Base-by-base conservation (phyloP, 192 early-diverging fungal genomes). In the Chytriomyces sp. region DNA sequence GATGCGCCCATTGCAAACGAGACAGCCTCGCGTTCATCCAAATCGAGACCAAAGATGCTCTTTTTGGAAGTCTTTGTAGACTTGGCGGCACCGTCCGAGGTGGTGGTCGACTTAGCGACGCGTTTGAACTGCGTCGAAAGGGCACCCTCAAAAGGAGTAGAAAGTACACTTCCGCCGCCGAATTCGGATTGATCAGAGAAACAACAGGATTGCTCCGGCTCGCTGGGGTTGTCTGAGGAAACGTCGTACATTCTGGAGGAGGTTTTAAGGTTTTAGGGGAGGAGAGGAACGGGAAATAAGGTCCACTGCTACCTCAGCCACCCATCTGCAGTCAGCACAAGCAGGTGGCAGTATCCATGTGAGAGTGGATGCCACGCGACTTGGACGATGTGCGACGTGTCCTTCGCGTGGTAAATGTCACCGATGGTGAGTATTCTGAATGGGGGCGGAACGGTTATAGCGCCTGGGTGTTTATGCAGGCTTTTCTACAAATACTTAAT, bases 161-260 rank as follows among this genome's bases (percentile, higher is more conserved):
- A n/a, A n/a, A n/a, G n/a, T n/a, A n/a, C n/a, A n/a, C n/a, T n/a
- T n/a, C n/a, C n/a, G n/a, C n/a, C n/a, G n/a, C n/a, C n/a, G n/a
- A n/a, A 70, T 26, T 34, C 57, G 28, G 33, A 39, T 32, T 70
- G 68, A 25, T 63, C 73, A 39, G 63, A 59, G 39, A 74, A 74
- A 10, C 36, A 64, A 32, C 32, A 72, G n/a, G 32, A 0, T 39
- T 65, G 63, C 32, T 74, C 73, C 5, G 73, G 73, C 36, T 74
- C 73, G 37, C 38, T 37, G 12, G 73, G 73, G 32, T 74, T n/a
- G n/a, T n/a, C 63, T 32, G 60, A 36, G 4, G 30, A 52, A 7
- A 74, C 28, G 30, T 74, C 55, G 63, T 74, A 74, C 73, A 74
- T 74, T 40, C 73, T 74, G 19, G 54, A 30, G 31, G 10, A 58